Percentiles rank a stretch among this genome's conserved stretches.
Conservation (phyloP, 768 basidiomycete species). For the Hericium erinaceus region DNA sequence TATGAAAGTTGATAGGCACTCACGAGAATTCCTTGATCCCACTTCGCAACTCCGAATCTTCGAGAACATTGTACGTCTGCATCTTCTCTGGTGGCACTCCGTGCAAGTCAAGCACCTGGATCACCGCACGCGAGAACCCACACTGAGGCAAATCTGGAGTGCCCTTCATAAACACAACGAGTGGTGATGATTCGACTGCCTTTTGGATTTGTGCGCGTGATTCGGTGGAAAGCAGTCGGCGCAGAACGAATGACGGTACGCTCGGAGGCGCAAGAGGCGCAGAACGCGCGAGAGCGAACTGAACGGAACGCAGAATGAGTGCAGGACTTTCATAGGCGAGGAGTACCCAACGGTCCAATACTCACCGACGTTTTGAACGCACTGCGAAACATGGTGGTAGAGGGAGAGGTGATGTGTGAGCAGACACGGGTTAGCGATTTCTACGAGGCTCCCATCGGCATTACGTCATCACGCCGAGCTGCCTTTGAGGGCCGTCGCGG, state of each 20-base stretch:
- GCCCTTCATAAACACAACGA: slow-evolving; percentile 99
- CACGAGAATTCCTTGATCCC: slow-evolving; percentile 97
- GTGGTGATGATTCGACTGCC: slow-evolving; percentile 65
- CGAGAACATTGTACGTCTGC: slow-evolving; percentile 85
- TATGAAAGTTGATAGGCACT: slow-evolving; percentile 26
- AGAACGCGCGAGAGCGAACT: slow-evolving; percentile 8
- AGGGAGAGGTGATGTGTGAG: neutral
- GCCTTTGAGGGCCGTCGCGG: neutral
- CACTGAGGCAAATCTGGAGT: slow-evolving; percentile 81
- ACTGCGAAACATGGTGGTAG: slow-evolving; percentile 35
- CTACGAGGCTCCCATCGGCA: neutral
- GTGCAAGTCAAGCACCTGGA: slow-evolving; percentile 83
- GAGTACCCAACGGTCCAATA: neutral
- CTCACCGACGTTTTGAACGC: slow-evolving; percentile 37
- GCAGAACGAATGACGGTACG: slow-evolving; percentile 15
- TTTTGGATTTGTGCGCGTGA: slow-evolving; percentile 54
- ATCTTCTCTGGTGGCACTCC: slow-evolving; percentile 75
- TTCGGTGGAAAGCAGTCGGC: slow-evolving; percentile 55
- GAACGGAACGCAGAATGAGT: neutral
- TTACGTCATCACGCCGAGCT: neutral
- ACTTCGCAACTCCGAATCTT: slow-evolving; percentile 71
- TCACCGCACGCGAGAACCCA: slow-evolving; percentile 91
- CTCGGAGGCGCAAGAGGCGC: slow-evolving; percentile 3
- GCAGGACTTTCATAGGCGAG: neutral
- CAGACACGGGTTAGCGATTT: neutral